Percentiles rank a stretch among this genome's conserved stretches.
Conservation (phyloP, 306 rosid genomes). For the Casuarina equisetifolia region DNA sequence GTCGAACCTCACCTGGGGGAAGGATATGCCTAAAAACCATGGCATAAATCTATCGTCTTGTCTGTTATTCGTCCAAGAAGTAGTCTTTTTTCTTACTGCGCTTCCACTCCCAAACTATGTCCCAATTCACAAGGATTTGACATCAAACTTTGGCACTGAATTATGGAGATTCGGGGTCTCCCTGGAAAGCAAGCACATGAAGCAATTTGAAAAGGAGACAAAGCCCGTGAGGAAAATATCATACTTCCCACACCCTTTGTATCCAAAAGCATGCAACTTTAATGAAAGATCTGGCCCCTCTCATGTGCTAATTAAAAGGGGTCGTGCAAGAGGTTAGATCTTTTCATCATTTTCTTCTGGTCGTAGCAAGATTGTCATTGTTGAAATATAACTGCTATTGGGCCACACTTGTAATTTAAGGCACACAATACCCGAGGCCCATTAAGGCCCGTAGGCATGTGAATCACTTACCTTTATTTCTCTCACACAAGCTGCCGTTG, state of each 20-base stretch:
- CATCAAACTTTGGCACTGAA: not conserved
- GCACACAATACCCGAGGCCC: too few species aligned
- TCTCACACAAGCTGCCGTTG: too few species aligned
- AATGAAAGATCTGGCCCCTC: slow-evolving; percentile 15
- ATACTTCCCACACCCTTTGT: not conserved
- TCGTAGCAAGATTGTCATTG: not conserved
- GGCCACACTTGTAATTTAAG: too few species aligned
- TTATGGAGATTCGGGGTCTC: not conserved
- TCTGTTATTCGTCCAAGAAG: too few species aligned
- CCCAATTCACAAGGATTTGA: not conserved
- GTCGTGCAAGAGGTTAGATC: not conserved
- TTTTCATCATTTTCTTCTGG: not conserved
- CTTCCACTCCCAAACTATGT: not conserved
- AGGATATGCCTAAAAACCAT: too few species aligned
- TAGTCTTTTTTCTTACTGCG: too few species aligned
- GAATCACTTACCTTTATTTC: too few species aligned
- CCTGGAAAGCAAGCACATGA: slow-evolving; percentile 13
- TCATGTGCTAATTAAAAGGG: not conserved
- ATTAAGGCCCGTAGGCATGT: too few species aligned
- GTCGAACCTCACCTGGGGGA: too few species aligned
- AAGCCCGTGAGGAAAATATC: not conserved
- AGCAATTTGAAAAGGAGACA: not conserved
- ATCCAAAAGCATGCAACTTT: not conserved
- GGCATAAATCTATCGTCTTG: too few species aligned
- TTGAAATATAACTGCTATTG: too few species aligned